phyloP scores from a whole-genome alignment of 2,329 filamentous ascomycete species.

The Verticillium longisporum region DNA sequence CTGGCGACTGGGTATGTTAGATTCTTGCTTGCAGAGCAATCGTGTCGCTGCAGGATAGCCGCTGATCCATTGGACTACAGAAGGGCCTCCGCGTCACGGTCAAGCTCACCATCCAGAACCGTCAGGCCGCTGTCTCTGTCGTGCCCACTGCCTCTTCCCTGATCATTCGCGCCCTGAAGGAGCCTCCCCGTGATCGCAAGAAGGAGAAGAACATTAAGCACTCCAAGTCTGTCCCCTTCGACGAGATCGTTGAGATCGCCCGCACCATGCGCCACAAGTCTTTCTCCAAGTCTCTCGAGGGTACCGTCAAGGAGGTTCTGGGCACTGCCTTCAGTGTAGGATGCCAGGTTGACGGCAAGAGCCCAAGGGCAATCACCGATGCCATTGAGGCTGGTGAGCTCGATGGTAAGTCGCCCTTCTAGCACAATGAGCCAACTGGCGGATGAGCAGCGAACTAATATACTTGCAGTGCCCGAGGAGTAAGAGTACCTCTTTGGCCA shows the following conservation, averaged over 20 bases:
- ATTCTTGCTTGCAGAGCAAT: too few species aligned
- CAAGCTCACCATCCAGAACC: conserved; percentile 99
- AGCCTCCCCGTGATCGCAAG: conserved; percentile 97
- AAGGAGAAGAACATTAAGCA: conserved; percentile 99
- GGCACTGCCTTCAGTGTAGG: conserved; percentile 94
- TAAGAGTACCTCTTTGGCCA: conserved; percentile 47
- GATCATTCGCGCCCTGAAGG: conserved; percentile 98
- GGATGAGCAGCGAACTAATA: conserved; percentile 14
- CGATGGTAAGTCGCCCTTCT: conserved; percentile 61
- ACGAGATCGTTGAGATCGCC: conserved; percentile 95
- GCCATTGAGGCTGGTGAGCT: conserved; percentile 92
- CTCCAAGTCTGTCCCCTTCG: conserved; percentile 89
- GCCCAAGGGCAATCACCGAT: conserved; percentile 83
- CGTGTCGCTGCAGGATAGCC: background rate
- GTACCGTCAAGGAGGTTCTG: conserved; percentile 90
- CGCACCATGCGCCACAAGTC: conserved; percentile 94
- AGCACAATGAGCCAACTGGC: background rate
- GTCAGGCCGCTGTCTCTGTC: conserved; percentile 95
- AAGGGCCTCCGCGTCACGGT: conserved; percentile 98
- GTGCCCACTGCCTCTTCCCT: conserved; percentile 96
- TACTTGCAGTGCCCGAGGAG: conserved; percentile 74
- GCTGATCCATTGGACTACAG: conserved; percentile 33
- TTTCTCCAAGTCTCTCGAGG: conserved; percentile 87
- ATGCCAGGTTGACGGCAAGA: conserved; percentile 96
- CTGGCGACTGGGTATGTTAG: conserved; percentile 87